Evolutionary conservation across 192 early-diverging fungal species (phyloP).

Genomic region (Coemansia sp.): DNA sequence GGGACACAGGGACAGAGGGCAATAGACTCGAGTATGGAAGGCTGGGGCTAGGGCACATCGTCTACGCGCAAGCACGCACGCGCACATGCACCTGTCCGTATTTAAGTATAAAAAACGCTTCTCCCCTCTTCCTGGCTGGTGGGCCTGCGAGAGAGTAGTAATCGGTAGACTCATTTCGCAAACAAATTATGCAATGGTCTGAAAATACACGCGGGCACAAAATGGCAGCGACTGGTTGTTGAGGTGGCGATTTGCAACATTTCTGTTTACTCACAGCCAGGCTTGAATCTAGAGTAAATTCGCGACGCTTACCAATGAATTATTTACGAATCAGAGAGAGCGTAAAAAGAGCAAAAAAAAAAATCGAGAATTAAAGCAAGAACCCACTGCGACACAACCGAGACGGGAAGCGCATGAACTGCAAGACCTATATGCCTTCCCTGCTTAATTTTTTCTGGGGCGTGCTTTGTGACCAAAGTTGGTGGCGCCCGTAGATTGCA

Average conservation of each 20-base stretch:
- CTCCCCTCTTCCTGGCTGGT: constrained; percentile 2
- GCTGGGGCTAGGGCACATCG: neutral
- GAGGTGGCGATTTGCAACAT: neutral
- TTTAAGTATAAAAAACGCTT: neutral
- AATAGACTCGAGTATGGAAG: constrained; percentile 1
- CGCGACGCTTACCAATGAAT: constrained; percentile 10
- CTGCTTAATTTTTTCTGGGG: neutral
- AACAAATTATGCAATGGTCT: neutral
- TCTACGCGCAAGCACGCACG: neutral
- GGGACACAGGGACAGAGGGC: constrained; percentile 1
- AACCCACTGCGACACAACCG: neutral
- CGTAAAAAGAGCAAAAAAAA: constrained; percentile 2
- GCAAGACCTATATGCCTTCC: neutral
- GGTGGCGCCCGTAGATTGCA: neutral
- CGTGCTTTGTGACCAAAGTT: neutral
- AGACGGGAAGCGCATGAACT: neutral
- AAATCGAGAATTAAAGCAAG: neutral
- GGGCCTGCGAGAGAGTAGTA: neutral
- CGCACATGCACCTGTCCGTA: neutral
- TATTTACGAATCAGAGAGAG: constrained; percentile 13
- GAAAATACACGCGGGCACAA: neutral
- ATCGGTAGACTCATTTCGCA: constrained; percentile 2
- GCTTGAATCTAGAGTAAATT: neutral
- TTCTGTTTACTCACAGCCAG: neutral
- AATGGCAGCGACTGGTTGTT: neutral